phyloP scores from a whole-genome alignment of 1,139 yeast species.

The Ogataea hybrid region DNA sequence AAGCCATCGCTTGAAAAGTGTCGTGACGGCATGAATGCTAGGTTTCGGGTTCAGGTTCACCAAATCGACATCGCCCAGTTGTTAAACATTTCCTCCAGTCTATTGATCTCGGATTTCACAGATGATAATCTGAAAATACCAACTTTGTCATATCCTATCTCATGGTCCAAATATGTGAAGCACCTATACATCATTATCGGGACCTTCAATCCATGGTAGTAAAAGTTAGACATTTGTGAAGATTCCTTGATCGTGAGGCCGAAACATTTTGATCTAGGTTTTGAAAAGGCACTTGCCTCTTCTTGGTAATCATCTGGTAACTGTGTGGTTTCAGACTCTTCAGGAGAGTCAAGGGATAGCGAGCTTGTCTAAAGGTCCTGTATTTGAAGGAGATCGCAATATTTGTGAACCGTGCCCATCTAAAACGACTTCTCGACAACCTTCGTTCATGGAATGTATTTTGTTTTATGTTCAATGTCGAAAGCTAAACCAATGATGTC shows the following conservation, averaged over 20 bases:
- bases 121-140: constrained; percentile 88
- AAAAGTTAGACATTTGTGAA: constrained; percentile 35
- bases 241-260: constrained; percentile 24
- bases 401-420: not conserved
- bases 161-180: constrained; percentile 57
- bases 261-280: constrained; percentile 19
- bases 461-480: not conserved
- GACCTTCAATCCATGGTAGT: constrained; percentile 38
- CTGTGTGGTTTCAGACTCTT: no score
- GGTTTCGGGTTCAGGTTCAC: constrained; percentile 14
- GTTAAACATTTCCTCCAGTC: constrained; percentile 65
- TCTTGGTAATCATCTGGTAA: not conserved
- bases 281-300: constrained; percentile 1
- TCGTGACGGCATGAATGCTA: constrained; percentile 28
- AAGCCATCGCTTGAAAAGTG: constrained; percentile 20
- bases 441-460: not conserved
- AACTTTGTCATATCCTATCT: constrained; percentile 74
- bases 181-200: constrained; percentile 77
- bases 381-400: not conserved
- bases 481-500: not conserved
- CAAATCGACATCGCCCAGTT: constrained; percentile 62
- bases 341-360: not conserved
- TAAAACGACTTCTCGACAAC: not conserved
- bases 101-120: constrained; percentile 67
- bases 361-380: not conserved